Evolutionary conservation across 2,329 filamentous ascomycete species (phyloP), one percentile per base, ranked within the genome.

Genomic region (Calonectria naviculata): DNA sequence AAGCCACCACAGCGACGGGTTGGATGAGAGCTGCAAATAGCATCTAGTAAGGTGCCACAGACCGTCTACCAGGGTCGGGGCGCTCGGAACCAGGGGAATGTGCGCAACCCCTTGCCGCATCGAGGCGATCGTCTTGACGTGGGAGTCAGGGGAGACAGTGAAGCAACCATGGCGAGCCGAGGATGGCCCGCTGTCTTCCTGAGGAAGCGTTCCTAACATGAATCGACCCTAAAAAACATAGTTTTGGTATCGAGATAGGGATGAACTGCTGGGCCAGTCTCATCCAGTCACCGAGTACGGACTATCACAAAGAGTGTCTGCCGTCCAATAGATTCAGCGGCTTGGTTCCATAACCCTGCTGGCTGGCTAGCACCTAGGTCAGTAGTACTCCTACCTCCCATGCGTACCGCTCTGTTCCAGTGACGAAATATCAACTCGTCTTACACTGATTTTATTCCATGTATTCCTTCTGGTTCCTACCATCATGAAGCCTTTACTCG

Each of bases 251-350:
- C 26, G 29, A n/a, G 36, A 44, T 61, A 61, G 56, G 56, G 56
- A 68, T 66, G 54, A 54, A 65, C 41, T 44, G 58, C 42, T 47
- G 56, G 34, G 41, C 36, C 36, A 60, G 49, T 44, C 67, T 71
- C 36, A 41, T 31, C 47, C 36, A 29, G 49, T 62, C 63, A 69
- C 66, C 71, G 66, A 73, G 54, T 9, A 69, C 66, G 69, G 66
- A 73, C 46, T 9, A 46, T 6, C 34, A 46, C 19, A 44, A 41
- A 24, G 52, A 41, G 47, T 24, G 46, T n/a, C 10, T 36, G 21
- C 31, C 61, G 26, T 52, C 61, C 24, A 64, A 52, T 36, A 24
- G 19, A 47, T 44, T 46, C 10, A 15, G 60, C 34, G 41, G 60
- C n/a, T 46, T 46, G 17, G 34, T 29, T n/a, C 36, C 52, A 46